Percentiles rank a stretch among this genome's conserved stretches.
Evolutionary conservation across 345 rosid species (phyloP).

Genomic region (Camelina hispida): DNA sequence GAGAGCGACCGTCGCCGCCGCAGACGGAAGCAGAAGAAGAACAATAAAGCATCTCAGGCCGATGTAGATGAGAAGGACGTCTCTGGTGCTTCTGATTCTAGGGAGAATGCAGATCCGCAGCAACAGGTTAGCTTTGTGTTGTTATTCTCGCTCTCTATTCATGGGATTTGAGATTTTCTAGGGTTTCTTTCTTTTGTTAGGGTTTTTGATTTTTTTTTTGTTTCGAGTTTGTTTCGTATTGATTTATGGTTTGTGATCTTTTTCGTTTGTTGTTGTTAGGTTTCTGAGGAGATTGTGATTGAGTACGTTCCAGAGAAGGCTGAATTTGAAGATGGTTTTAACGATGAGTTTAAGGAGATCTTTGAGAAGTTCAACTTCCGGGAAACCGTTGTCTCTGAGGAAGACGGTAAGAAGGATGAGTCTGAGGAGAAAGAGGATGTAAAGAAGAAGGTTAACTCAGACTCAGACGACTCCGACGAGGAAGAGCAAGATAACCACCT

Average conservation of each 20-base stretch:
- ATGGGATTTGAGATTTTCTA: slow-evolving; percentile 18
- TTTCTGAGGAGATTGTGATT: slow-evolving; percentile 64
- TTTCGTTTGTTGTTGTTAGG: slow-evolving; percentile 45
- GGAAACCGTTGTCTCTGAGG: slow-evolving; percentile 66
- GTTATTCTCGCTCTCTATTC: slow-evolving; percentile 1
- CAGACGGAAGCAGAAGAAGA: slow-evolving; percentile 99
- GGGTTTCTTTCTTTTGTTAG: slow-evolving; percentile 40
- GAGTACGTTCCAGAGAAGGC: slow-evolving; percentile 94
- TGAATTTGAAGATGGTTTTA: slow-evolving; percentile 77
- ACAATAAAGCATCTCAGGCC: slow-evolving; percentile 44
- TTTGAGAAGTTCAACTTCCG: slow-evolving; percentile 82
- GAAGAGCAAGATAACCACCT: slow-evolving; percentile 72
- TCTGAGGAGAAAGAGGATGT: slow-evolving; percentile 61
- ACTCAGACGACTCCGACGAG: slow-evolving; percentile 83
- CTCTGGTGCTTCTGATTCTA: slow-evolving; percentile 52
- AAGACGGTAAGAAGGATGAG: slow-evolving; percentile 64
- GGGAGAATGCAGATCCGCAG: slow-evolving; percentile 62
- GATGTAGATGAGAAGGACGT: slow-evolving; percentile 48
- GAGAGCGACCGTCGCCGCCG: slow-evolving; percentile 96
- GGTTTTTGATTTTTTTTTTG: not conserved
- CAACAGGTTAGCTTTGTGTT: slow-evolving; percentile 47
- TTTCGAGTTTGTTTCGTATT: not conserved
- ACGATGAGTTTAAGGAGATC: slow-evolving; percentile 78
- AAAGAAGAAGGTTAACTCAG: slow-evolving; percentile 74
- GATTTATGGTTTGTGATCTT: not conserved